A percentile compares a stretch with the other conserved stretches of the same genome.
Evolutionary conservation across 208 protist genomes (phyloP).

Genomic region (Acanthamoeba royreba): DNA sequence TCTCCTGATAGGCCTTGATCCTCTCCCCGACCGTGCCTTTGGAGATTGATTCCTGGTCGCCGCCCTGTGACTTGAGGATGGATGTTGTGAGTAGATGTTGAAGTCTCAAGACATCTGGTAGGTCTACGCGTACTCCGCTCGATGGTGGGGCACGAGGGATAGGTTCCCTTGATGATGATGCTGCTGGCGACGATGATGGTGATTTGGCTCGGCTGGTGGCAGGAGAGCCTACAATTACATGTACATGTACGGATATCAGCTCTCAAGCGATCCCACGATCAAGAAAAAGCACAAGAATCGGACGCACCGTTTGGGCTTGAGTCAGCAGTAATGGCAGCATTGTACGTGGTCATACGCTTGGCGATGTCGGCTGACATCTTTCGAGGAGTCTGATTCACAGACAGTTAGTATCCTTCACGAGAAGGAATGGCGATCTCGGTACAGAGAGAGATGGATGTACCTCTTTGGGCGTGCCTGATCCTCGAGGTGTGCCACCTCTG

Average conservation of each 20-base stretch:
- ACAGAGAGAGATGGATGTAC: background rate
- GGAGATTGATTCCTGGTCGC: background rate
- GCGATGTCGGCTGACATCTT: background rate
- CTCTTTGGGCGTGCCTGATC: background rate
- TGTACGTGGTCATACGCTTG: background rate
- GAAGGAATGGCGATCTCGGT: background rate
- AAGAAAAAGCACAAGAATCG: too few relatives aligned
- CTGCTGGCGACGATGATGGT: too few relatives aligned
- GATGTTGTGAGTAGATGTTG: background rate
- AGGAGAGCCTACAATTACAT: too few relatives aligned
- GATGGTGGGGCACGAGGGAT: too few relatives aligned
- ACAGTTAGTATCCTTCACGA: background rate
- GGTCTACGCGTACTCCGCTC: too few relatives aligned
- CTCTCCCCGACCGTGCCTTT: background rate
- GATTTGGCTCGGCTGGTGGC: too few relatives aligned
- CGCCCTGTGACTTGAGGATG: background rate
- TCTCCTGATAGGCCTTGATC: background rate
- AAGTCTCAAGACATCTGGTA: background rate
- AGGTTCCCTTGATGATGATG: too few relatives aligned
- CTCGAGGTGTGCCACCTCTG: background rate
- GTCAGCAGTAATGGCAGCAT: background rate
- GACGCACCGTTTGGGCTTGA: background rate
- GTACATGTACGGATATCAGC: too few relatives aligned
- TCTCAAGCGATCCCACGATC: too few relatives aligned
- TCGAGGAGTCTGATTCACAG: background rate